Conservation (phyloP, 495 filamentous ascomycete genomes). For the Elasticomyces elasticus region DNA sequence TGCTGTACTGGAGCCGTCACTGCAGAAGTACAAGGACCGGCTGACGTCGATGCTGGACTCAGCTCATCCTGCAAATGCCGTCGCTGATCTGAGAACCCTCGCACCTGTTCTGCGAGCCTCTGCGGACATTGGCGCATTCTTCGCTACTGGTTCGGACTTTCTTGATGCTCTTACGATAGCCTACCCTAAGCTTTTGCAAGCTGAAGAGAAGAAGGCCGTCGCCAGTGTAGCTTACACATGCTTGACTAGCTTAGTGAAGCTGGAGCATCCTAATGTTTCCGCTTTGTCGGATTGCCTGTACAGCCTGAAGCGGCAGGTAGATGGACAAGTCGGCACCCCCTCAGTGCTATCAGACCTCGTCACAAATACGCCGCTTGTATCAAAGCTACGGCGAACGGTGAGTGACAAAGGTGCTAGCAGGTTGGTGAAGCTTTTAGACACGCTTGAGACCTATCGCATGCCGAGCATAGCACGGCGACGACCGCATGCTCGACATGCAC, state of each 20-base stretch:
- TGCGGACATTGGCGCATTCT: constrained; percentile 44
- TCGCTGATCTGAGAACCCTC: not conserved
- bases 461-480: constrained; percentile 41
- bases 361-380: constrained; percentile 45
- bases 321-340: constrained; percentile 36
- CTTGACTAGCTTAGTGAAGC: constrained; percentile 55
- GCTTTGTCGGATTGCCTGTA: constrained; percentile 73
- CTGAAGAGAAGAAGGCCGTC: constrained; percentile 26
- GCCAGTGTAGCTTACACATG: constrained; percentile 62
- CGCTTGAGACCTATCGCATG: constrained; percentile 46
- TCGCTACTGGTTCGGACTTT: constrained; percentile 77
- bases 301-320: constrained; percentile 58
- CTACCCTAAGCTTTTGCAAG: constrained; percentile 43
- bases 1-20: constrained; percentile 32
- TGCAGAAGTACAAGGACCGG: constrained; percentile 40
- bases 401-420: constrained; percentile 33
- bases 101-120: constrained; percentile 30
- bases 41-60: constrained; percentile 45
- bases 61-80: constrained; percentile 12
- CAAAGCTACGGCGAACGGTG: constrained; percentile 29
- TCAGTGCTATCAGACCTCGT: constrained; percentile 54
- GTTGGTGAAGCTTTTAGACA: constrained; percentile 47
- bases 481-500: constrained; percentile 33
- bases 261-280: constrained; percentile 55
- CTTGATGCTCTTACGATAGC: constrained; percentile 60